Conservation (phyloP, 805 yeast species). For the Starmera pachycereana region DNA sequence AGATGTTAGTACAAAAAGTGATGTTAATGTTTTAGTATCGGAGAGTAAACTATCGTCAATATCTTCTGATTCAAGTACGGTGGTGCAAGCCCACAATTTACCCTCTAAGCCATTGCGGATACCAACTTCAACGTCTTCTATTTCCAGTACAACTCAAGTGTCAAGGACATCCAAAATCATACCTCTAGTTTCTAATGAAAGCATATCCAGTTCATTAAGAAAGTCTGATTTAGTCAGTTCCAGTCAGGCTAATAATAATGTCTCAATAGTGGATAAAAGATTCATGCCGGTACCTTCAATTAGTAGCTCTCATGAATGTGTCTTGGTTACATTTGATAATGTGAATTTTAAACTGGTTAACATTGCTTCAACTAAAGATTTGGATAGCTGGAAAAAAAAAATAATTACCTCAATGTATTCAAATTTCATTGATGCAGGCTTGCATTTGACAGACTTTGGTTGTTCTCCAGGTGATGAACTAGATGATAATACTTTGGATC, state of each 20-base stretch:
- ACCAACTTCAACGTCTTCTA: no score
- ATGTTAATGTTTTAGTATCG: no score
- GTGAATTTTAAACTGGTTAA: slow-evolving; percentile 40
- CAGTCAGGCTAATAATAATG: no score
- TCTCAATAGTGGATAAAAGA: slow-evolving; percentile 22
- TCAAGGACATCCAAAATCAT: neutral
- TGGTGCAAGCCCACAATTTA: no score
- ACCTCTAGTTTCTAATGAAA: neutral
- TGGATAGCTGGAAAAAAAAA: slow-evolving; percentile 28
- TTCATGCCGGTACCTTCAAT: slow-evolving; percentile 27
- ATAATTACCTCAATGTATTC: slow-evolving; percentile 27
- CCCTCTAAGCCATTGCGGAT: no score
- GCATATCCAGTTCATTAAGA: neutral
- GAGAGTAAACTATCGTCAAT: no score
- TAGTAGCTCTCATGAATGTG: slow-evolving; percentile 23
- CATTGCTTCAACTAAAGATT: slow-evolving; percentile 19
- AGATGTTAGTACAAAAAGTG: no score
- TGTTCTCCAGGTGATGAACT: slow-evolving; percentile 46
- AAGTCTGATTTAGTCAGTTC: neutral
- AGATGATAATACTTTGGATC: slow-evolving; percentile 35
- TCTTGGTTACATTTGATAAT: slow-evolving; percentile 62
- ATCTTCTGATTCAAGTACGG: no score
- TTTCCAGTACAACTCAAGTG: neutral
- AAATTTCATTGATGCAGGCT: slow-evolving; percentile 19
- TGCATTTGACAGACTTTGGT: slow-evolving; percentile 63